These are phyloP conservation scores for Scheffersomyces illinoinensis DNA, from an alignment of 1,139 yeast species.

Conservation along the genomic window DNA sequence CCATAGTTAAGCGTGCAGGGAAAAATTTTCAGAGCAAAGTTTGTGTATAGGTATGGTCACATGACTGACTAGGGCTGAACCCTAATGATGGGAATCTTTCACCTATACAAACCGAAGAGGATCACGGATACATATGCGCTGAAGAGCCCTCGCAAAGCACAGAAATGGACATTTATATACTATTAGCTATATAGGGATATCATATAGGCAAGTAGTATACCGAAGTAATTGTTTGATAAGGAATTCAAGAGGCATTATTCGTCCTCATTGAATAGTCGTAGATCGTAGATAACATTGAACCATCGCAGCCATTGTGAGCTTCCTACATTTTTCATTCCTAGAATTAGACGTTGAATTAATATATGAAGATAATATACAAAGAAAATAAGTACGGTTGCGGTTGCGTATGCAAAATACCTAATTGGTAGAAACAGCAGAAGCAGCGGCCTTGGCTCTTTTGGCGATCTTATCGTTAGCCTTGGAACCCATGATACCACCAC, in stretches of 20 bases:
- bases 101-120: not conserved
- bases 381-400: not conserved
- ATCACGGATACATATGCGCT: too few relatives aligned
- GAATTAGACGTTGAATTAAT: not conserved
- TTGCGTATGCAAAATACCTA: not conserved
- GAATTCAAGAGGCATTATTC: not conserved
- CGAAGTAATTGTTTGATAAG: too few relatives aligned
- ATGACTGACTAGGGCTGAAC: not conserved
- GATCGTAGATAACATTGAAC: not conserved
- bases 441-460: slow-evolving; percentile 27
- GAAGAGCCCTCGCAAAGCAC: not conserved
- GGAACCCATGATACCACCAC: slow-evolving; percentile 98
- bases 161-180: not conserved
- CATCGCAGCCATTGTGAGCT: not conserved
- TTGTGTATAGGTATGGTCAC: not conserved
- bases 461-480: slow-evolving; percentile 78
- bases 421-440: slow-evolving; percentile 11
- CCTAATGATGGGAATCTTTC: not conserved
- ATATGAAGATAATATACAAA: not conserved
- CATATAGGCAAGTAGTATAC: too few relatives aligned
- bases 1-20: slow-evolving; percentile 1
- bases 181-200: too few relatives aligned
- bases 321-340: not conserved
- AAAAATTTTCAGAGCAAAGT: not conserved
- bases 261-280: not conserved